These are phyloP conservation scores for Multifurca ochricompacta DNA, from an alignment of 768 basidiomycete species.

Conservation along the genomic window DNA sequence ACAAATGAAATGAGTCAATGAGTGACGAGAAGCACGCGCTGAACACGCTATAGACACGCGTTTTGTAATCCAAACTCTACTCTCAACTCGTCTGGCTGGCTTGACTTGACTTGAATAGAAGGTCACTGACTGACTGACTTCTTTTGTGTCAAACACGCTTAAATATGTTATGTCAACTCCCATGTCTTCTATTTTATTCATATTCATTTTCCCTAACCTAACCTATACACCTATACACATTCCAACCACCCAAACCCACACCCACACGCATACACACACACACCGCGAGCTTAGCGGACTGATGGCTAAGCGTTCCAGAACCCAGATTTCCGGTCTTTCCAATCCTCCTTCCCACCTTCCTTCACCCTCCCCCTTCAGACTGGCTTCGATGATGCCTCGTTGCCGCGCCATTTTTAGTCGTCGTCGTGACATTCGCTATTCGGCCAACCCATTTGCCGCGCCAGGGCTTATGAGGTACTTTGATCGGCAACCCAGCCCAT, in stretches of 20 bases:
- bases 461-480: constrained; percentile 12
- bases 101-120: neutral
- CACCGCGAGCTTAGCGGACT: constrained; percentile 9
- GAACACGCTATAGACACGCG: constrained; percentile 16
- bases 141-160: constrained; percentile 1
- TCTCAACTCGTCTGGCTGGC: no score
- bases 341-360: no score
- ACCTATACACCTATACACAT: no score
- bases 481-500: constrained; percentile 10
- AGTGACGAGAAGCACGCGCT: constrained; percentile 14
- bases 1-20: constrained; percentile 2
- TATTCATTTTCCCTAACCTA: no score
- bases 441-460: neutral
- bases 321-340: neutral
- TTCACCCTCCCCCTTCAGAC: no score
- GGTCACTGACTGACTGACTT: neutral
- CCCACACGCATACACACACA: no score
- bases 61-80: neutral
- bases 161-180: constrained; percentile 5
- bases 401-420: constrained; percentile 12
- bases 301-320: constrained; percentile 18
- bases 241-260: no score
- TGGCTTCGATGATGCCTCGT: no score
- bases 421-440: constrained; percentile 17
- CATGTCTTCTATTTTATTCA: neutral